These are phyloP conservation scores for Zygoascus tannicola DNA, from an alignment of 805 yeast species.

Conservation along the genomic window DNA sequence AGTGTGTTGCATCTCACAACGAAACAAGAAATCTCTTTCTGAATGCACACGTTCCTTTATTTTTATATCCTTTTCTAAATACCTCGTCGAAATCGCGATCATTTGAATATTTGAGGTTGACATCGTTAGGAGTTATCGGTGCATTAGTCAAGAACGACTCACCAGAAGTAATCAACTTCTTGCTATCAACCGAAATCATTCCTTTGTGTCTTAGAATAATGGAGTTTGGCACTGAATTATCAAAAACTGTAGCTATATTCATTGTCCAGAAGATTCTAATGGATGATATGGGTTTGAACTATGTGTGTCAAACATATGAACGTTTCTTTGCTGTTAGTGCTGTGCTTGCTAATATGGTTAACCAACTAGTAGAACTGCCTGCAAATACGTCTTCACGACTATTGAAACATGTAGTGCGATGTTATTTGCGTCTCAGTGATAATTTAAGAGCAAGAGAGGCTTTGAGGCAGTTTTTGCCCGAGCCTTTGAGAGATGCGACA, in stretches of 20 bases:
- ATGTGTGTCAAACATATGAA: constrained; percentile 92
- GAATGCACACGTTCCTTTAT: constrained; percentile 85
- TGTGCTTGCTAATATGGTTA: constrained; percentile 81
- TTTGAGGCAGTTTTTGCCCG: constrained; percentile 73
- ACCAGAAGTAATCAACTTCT: constrained; percentile 84
- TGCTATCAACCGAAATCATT: constrained; percentile 91
- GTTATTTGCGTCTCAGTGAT: constrained; percentile 84
- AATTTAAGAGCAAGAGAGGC: constrained; percentile 86
- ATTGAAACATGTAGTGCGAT: constrained; percentile 86
- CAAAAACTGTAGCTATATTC: constrained; percentile 94
- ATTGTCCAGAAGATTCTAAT: constrained; percentile 86
- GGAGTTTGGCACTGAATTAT: constrained; percentile 89
- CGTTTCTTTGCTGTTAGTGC: constrained; percentile 89
- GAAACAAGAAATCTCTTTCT: constrained; percentile 80
- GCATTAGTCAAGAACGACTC: constrained; percentile 94
- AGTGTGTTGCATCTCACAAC: constrained; percentile 92
- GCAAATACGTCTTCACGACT: constrained; percentile 55
- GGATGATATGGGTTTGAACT: constrained; percentile 84
- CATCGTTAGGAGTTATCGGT: constrained; percentile 93
- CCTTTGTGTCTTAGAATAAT: constrained; percentile 90
- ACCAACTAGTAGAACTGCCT: constrained; percentile 64
- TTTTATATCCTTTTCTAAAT: constrained; percentile 85
- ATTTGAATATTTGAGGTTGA: constrained; percentile 85
- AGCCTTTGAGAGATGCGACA: constrained; percentile 78
- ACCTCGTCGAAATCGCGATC: constrained; percentile 87